A percentile compares a stretch with the other conserved stretches of the same genome.
phyloP scores from a whole-genome alignment of 345 rosid genomes.

The Zanthoxylum bungeanum region DNA sequence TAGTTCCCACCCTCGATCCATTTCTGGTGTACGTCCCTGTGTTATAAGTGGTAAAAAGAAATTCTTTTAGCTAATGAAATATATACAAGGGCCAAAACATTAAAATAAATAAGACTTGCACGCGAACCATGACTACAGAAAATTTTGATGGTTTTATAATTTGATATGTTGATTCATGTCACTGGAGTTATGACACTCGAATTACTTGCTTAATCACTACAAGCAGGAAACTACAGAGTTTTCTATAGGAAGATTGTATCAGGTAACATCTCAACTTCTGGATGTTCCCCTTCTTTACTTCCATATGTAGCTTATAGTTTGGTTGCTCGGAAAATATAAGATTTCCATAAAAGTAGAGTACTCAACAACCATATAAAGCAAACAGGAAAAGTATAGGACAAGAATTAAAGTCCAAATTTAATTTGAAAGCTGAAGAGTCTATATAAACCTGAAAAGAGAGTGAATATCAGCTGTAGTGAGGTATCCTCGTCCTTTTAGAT shows the following conservation, averaged over 20 bases:
- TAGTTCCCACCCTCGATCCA: constrained; percentile 99
- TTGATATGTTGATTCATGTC: constrained; percentile 30
- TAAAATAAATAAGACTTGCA: neutral
- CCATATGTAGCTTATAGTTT: constrained; percentile 30
- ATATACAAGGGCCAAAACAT: neutral
- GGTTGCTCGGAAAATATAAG: neutral
- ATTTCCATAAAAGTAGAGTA: neutral
- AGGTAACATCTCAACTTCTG: constrained; percentile 71
- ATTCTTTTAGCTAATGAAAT: neutral
- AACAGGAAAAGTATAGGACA: neutral
- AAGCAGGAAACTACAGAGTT: constrained; percentile 84
- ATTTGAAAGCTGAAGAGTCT: constrained; percentile 4
- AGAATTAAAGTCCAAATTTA: neutral
- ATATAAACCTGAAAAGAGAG: constrained; percentile 98
- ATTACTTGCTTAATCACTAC: constrained; percentile 53
- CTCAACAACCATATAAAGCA: constrained; percentile 1
- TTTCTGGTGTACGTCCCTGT: constrained; percentile 97
- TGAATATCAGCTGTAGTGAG: constrained; percentile 98
- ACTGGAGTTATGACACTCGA: constrained; percentile 68
- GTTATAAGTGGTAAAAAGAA: constrained; percentile 5
- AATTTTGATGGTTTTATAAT: neutral
- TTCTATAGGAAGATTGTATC: constrained; percentile 93
- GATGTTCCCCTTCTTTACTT: constrained; percentile 97
- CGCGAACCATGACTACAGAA: neutral
- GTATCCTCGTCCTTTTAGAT: constrained; percentile 85